phyloP scores from a whole-genome alignment of 768 basidiomycete species.

The Fistulinella prunicolor region DNA sequence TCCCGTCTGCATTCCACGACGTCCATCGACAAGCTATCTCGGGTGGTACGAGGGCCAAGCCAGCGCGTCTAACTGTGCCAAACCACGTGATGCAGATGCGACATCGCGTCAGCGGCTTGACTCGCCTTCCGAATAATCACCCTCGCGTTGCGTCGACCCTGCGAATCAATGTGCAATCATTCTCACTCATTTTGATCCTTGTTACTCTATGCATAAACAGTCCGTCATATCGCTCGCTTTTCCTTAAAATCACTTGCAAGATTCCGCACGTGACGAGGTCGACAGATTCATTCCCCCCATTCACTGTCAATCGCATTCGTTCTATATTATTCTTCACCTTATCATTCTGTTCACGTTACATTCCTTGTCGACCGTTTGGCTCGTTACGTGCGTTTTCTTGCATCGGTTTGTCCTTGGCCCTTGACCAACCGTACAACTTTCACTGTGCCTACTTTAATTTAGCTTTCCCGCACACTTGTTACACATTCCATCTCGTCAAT shows the following conservation, averaged over 20 bases:
- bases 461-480: conserved; percentile 28
- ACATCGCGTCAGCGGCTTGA: conserved; percentile 7
- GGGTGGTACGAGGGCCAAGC: conserved; percentile 16
- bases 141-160: conserved; percentile 15
- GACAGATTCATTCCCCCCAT: conserved; percentile 50
- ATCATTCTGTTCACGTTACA: conserved; percentile 47
- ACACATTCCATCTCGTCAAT: conserved; percentile 37
- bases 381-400: conserved; percentile 35
- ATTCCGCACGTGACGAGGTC: conserved; percentile 49
- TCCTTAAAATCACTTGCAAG: conserved; percentile 41
- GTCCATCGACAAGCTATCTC: conserved; percentile 48
- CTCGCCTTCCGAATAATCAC: conserved; percentile 13
- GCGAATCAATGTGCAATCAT: conserved; percentile 35
- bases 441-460: conserved; percentile 34
- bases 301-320: conserved; percentile 50
- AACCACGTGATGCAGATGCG: conserved; percentile 18
- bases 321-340: conserved; percentile 84
- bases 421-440: conserved; percentile 27
- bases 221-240: conserved; percentile 47
- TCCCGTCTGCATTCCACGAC: conserved; percentile 42
- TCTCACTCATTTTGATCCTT: conserved; percentile 40
- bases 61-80: conserved; percentile 17
- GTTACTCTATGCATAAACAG: conserved; percentile 57
- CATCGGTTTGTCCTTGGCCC: conserved; percentile 25
- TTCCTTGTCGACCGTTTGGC: conserved; percentile 36